These are phyloP conservation scores for Neopestalotiopsis clavispora DNA, from an alignment of 2,329 filamentous ascomycete genomes.

Conservation along the genomic window DNA sequence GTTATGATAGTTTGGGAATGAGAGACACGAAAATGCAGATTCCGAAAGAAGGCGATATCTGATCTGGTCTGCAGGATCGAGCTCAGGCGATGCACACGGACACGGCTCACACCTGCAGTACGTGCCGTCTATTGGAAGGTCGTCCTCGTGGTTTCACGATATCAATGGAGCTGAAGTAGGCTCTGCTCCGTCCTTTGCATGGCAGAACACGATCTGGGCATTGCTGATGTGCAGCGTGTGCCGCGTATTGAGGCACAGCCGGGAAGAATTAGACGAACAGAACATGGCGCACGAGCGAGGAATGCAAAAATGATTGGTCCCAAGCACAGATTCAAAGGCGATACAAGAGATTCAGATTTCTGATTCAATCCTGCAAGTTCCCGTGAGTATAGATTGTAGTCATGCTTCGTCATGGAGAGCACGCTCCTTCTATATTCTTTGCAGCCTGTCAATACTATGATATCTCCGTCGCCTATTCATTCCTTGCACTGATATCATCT, in stretches of 20 bases:
- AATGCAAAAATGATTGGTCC: conserved; percentile 4
- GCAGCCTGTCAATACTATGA: background rate
- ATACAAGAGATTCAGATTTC: conserved; percentile 4
- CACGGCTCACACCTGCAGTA: background rate
- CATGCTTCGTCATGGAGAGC: background rate
- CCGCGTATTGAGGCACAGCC: background rate
- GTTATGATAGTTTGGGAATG: background rate
- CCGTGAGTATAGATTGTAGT: background rate
- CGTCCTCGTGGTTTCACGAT: conserved; percentile 10
- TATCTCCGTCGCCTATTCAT: background rate
- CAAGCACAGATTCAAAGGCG: background rate
- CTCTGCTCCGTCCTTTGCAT: background rate
- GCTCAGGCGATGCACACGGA: background rate
- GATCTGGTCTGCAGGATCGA: background rate
- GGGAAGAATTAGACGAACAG: conserved; percentile 11
- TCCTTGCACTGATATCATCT: background rate
- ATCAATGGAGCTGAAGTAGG: background rate
- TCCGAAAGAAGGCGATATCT: background rate
- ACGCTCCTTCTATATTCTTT: background rate
- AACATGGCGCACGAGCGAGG: background rate
- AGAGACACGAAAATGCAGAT: background rate
- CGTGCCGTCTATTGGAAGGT: background rate
- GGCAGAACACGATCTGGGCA: conserved; percentile 1
- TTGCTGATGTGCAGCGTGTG: background rate
- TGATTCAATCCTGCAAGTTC: background rate